Evolutionary conservation across 805 yeast species (phyloP).

Genomic region (Isabelozyma gotoi): DNA sequence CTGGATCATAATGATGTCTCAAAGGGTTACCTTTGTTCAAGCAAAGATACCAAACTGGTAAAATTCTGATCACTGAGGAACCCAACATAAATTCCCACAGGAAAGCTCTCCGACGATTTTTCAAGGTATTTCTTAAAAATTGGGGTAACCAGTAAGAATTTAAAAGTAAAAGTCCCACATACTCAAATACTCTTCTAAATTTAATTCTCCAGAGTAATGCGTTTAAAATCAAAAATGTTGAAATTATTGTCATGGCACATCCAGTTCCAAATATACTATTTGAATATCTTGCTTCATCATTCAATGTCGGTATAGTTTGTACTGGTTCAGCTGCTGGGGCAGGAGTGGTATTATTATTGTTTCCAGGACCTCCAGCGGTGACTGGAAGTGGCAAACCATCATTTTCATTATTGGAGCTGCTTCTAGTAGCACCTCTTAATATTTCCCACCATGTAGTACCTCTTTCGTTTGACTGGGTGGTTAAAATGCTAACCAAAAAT

Average conservation of each 20-base stretch:
- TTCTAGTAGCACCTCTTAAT: conserved; percentile 57
- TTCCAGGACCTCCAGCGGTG: conserved; percentile 13
- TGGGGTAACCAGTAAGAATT: conserved; percentile 91
- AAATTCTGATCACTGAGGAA: conserved; percentile 57
- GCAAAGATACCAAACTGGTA: conserved; percentile 67
- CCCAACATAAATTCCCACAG: conserved; percentile 77
- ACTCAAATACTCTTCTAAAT: conserved; percentile 58
- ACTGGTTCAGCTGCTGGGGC: conserved; percentile 9
- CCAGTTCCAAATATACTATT: conserved; percentile 26
- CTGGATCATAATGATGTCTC: conserved; percentile 63
- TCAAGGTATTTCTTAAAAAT: conserved; percentile 69
- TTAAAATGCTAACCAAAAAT: conserved; percentile 63
- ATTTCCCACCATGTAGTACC: conserved; percentile 66
- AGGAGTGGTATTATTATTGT: conserved; percentile 1
- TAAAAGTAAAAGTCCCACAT: conserved; percentile 45
- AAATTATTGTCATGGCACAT: conserved; percentile 23
- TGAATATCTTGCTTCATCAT: conserved; percentile 21
- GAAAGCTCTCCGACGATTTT: conserved; percentile 65
- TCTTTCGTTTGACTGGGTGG: conserved; percentile 72
- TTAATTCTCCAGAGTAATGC: conserved; percentile 63
- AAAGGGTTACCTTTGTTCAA: conserved; percentile 57
- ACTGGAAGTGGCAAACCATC: conserved; percentile 15
- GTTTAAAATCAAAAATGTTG: conserved; percentile 55
- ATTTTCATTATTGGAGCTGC: conserved; percentile 21
- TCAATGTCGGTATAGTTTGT: conserved; percentile 8